Evolutionary conservation across 345 rosid species (phyloP), one percentile per base, ranked within the genome.

Genomic region (Mercurialis annua): DNA sequence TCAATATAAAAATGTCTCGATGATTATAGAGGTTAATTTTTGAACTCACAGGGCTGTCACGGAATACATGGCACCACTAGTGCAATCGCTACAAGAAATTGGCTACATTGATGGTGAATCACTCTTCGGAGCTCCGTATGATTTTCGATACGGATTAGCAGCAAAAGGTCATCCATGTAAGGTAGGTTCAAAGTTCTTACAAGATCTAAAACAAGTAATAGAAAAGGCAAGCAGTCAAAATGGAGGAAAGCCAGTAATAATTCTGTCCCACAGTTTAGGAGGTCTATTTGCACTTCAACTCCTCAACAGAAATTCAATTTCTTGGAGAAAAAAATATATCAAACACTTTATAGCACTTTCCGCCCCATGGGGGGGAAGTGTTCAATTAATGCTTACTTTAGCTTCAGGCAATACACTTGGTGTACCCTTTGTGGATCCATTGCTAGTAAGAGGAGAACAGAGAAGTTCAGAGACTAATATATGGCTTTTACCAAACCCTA

Each of bases 101-200:
- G 98, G 97, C 18, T 90, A 93, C 55, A 78, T 79, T 3, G 69
- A 73, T 57, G 91, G 86, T 15, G 74, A 83, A 65, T 88, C 78
- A 36, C 68, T 93, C 14, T 80, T 86, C 0, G 97, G 94, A 70
- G 96, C 98, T 52, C 97, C 98, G 0, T 93, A 93, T 21, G 98
- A 90, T 70, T 93, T 88, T 58, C 85, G 98, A 49, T 86, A 93
- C 9, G 98, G 96, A 10, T 65, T 89, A 61, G 94, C 96, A 0
- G 83, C 83, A 3, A 69, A 78, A 7, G 96, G 92, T 17, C 96
- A 83, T 67, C 85, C 91, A 27, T 82, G 86, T 3, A 74, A 36
- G 1, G 88, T 84, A 40, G 98, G 97, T 23, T 73, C 94, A 65
- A 82, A 78, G 59, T 90, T 77, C 68, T 38, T 90, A 52, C 69